Evolutionary conservation across 179 eudicot species (phyloP), one percentile per base, ranked within the genome.

Genomic region (Patellifolia procumbens): DNA sequence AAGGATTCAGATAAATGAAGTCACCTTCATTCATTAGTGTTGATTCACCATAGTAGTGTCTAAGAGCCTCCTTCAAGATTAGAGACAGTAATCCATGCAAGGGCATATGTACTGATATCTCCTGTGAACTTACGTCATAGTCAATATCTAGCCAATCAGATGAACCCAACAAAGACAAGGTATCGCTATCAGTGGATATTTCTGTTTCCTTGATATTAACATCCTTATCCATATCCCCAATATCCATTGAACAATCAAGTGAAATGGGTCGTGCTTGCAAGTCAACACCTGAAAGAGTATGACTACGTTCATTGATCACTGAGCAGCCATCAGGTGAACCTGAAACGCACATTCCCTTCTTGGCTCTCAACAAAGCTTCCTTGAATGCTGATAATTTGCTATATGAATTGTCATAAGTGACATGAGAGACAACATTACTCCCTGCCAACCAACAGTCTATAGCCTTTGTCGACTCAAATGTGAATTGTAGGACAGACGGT

Each of bases 31-130:
- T 74, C 63, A 74, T 77, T 64, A 79, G 62, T 32, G 45, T 75
- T 70, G 83, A 78, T 63, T 90, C 91, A 28, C 89, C 95, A 78
- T 76, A 91, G 75, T 83, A 88, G 79, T 83, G 85, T 82, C 72
- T 86, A 42, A 91, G 85, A 60, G 91, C 89, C 79, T 83, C 89
- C 68, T 88, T 90, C 78, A 96, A 76, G 70, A 89, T 83, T 67
- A 88, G 76, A 63, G 97, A 88, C 68, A 96, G 86, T 46, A 93
- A 88, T 51, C 94, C 86, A 78, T 93, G 98, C 62, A 93, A 81
- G 19, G 99, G 98, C 76, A 89, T 89, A 80, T 96, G 99, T 42
- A 96, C 77, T 53, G 99, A 91, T 66, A 96, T 85, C 65, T 89
- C 91, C 83, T 88, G 91, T 45, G 90, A 88, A 81, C 99, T 91